Conservation (phyloP, 257 asterid genomes). For the Nicotiana paniculata region DNA sequence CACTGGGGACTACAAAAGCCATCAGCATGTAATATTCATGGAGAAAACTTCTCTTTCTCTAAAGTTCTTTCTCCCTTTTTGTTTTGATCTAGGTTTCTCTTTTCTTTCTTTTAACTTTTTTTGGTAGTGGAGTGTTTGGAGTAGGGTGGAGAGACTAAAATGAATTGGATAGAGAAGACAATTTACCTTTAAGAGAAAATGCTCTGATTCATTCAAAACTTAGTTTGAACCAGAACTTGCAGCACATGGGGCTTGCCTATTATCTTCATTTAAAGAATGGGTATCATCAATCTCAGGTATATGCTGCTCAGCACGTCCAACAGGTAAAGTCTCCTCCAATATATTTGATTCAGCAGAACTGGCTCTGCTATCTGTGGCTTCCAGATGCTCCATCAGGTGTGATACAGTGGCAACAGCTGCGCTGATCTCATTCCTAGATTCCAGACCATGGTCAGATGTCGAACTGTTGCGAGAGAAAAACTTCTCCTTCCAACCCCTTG, state of each 20-base stretch:
- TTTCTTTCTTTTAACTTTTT: neutral
- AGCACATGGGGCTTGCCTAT: constrained; percentile 35
- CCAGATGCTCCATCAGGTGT: constrained; percentile 60
- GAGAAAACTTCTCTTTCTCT: neutral
- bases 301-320: constrained; percentile 21
- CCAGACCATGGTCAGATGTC: constrained; percentile 35
- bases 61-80: neutral
- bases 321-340: constrained; percentile 23
- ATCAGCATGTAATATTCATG: neutral
- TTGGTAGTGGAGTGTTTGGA: neutral
- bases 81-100: neutral
- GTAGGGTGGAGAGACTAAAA: neutral
- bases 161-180: neutral
- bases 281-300: constrained; percentile 17
- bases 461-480: constrained; percentile 65
- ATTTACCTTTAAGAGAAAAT: constrained; percentile 22
- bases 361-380: constrained; percentile 36
- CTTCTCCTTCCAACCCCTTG: constrained; percentile 94
- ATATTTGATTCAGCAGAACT: constrained; percentile 29
- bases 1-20: neutral
- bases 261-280: constrained; percentile 34
- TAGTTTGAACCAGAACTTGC: constrained; percentile 48
- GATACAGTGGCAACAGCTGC: constrained; percentile 37
- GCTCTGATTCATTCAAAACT: constrained; percentile 10
- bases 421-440: constrained; percentile 35